Base-by-base conservation (phyloP, 1,284 basidiomycete species). In the Ceratorhiza oryzae-sativae region DNA sequence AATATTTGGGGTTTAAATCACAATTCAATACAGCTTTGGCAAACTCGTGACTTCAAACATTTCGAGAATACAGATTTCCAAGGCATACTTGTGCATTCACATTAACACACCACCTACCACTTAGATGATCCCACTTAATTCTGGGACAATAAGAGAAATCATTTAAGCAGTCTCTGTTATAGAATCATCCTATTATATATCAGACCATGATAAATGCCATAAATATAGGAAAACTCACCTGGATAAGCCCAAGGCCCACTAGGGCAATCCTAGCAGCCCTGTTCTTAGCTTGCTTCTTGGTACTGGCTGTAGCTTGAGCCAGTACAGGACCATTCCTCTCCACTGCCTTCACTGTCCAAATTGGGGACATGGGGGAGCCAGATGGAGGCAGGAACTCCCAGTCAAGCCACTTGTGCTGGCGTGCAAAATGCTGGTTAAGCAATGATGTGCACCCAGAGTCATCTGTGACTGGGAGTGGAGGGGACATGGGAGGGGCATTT, bases 271-370 rank as follows among this genome's bases (percentile, higher is more conserved):
- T 46, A 27, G 73, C 73, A 39, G 73, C 73, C 42, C 18, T 34
- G 42, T 62, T 71, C 73, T 74, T 74, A 1, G 73, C 73, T 15
- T 48, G 49, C 51, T 74, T 72, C 63, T 74, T 74, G 12, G 65
- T 63, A n/a, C 55, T 55, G 32, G 62, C 53, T 42, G 49, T 62
- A 30, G 71, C 73, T 18, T 23, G 3, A 27, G 62, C 61, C 42
- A 61, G n/a, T 1, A 61, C 45, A 18, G 51, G n/a, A 12, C 36
- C 61, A 18, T 59, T 71, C 41, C 65, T 34, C 32, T 68, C 62
- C 27, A 42, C 46, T 41, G 60, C 63, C 23, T 61, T 60, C 48
- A 70, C 73, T 20, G 32, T 70, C 73, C 73, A 74, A 4, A 61
- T 25, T 13, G 73, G 73, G n/a, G 73, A 36, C 23, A 63, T 32